These are phyloP conservation scores for Penicillium vulpinum DNA, from an alignment of 2,329 filamentous ascomycete species.

Conservation along the genomic window DNA sequence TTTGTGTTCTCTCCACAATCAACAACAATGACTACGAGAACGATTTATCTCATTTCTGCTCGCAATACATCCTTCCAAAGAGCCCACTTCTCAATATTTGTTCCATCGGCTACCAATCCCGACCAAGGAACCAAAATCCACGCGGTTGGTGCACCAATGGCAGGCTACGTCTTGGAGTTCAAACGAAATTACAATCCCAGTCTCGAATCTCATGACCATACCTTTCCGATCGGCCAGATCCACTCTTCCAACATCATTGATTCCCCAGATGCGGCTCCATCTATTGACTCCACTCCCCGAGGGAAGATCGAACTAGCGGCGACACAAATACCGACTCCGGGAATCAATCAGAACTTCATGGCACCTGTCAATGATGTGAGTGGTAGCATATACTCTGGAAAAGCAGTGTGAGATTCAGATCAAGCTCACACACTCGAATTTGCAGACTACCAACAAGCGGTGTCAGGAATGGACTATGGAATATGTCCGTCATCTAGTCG, in stretches of 20 bases:
- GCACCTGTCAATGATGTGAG: slow-evolving; percentile 38
- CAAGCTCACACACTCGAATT: neutral
- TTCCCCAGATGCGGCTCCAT: neutral
- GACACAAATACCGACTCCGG: slow-evolving; percentile 27
- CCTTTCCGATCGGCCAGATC: slow-evolving; percentile 24
- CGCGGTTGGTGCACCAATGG: slow-evolving; percentile 35
- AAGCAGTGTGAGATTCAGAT: no score
- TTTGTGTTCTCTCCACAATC: neutral
- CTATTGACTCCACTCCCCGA: slow-evolving; percentile 22
- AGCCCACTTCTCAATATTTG: slow-evolving; percentile 34
- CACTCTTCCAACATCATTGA: slow-evolving; percentile 25
- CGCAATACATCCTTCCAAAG: slow-evolving; percentile 26
- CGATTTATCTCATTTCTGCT: slow-evolving; percentile 26
- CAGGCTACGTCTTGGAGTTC: slow-evolving; percentile 33
- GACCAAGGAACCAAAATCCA: slow-evolving; percentile 32
- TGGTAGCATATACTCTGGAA: neutral
- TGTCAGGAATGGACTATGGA: slow-evolving; percentile 40
- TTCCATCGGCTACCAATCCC: slow-evolving; percentile 21
- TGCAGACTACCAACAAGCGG: slow-evolving; percentile 32
- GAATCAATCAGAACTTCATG: slow-evolving; percentile 36
- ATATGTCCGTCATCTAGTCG: slow-evolving; percentile 29
- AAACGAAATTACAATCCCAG: slow-evolving; percentile 27
- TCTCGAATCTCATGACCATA: slow-evolving; percentile 9
- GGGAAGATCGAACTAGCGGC: slow-evolving; percentile 31
- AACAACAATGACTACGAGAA: slow-evolving; percentile 7